Conservation (phyloP, 2,329 filamentous ascomycete genomes). For the Fusarium begoniae region DNA sequence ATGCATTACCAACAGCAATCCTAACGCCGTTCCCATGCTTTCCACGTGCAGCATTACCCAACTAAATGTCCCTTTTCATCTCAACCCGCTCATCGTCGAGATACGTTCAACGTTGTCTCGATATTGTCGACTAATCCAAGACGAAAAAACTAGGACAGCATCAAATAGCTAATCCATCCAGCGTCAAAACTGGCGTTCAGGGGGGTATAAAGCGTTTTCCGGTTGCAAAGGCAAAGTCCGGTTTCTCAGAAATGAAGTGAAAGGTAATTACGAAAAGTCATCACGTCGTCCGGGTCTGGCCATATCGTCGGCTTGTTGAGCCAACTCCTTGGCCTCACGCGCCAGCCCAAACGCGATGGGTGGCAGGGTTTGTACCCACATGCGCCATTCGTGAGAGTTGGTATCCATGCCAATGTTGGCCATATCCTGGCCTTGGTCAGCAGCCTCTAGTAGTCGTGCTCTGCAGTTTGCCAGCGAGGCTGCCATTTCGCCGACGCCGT, state of each 20-base stretch:
- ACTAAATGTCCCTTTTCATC: constrained; percentile 30
- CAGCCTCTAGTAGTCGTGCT: constrained; percentile 71
- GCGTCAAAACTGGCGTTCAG: constrained; percentile 26
- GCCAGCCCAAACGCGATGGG: constrained; percentile 90
- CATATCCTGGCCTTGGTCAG: constrained; percentile 68
- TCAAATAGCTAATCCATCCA: constrained; percentile 13
- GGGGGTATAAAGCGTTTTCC: constrained; percentile 35
- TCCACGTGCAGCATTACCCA: constrained; percentile 39
- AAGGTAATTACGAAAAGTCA: constrained; percentile 57
- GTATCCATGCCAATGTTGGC: constrained; percentile 58
- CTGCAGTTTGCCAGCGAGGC: constrained; percentile 70
- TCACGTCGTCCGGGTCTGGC: constrained; percentile 47
- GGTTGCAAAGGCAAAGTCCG: constrained; percentile 11
- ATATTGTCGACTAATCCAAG: constrained; percentile 23
- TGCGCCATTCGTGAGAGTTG: constrained; percentile 65
- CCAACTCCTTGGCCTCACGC: constrained; percentile 79
- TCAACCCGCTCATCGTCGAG: constrained; percentile 10
- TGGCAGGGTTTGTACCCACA: constrained; percentile 76
- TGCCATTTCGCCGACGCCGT: constrained; percentile 62
- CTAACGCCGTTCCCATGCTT: constrained; percentile 43
- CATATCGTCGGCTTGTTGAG: constrained; percentile 54
- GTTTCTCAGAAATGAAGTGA: constrained; percentile 18
- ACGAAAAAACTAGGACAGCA: constrained; percentile 25
- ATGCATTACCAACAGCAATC: constrained; percentile 36
- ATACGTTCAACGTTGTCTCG: constrained; percentile 24